phyloP scores from a whole-genome alignment of 768 basidiomycete genomes.

The Porphyrellus cyaneotinctus region DNA sequence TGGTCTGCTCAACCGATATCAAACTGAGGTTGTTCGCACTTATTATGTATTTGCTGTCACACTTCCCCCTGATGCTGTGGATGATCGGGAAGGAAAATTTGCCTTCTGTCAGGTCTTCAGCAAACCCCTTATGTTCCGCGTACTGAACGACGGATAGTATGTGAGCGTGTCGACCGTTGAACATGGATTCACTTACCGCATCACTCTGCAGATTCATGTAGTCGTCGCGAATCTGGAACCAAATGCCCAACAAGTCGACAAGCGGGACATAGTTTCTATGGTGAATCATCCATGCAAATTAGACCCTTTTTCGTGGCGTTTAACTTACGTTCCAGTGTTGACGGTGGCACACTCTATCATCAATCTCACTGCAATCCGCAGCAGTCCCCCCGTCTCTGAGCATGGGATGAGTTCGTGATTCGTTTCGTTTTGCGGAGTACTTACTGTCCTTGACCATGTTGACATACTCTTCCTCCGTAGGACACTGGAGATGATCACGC shows the following conservation, averaged over 20 bases:
- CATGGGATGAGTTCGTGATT: neutral
- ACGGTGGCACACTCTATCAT: constrained; percentile 86
- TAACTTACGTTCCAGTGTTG: constrained; percentile 53
- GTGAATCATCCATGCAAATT: neutral
- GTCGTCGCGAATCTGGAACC: constrained; percentile 60
- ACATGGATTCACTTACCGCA: constrained; percentile 6
- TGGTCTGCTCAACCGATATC: neutral
- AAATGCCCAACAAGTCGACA: constrained; percentile 53
- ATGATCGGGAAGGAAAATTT: constrained; percentile 97
- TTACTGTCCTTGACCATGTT: constrained; percentile 94
- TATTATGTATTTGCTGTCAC: constrained; percentile 72
- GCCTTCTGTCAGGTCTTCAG: constrained; percentile 92
- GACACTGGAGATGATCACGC: constrained; percentile 87
- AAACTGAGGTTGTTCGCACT: constrained; percentile 52
- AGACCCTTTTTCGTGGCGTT: neutral
- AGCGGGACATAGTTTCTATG: constrained; percentile 52
- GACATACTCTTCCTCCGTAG: constrained; percentile 92
- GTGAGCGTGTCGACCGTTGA: neutral
- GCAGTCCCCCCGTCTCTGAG: constrained; percentile 89
- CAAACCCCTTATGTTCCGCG: constrained; percentile 78
- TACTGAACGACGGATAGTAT: constrained; percentile 52
- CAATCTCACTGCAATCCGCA: constrained; percentile 86
- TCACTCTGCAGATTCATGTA: constrained; percentile 37
- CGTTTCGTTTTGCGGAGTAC: constrained; percentile 9
- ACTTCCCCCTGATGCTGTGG: constrained; percentile 79